These are phyloP conservation scores for Pythium pyrilobum DNA, from an alignment of 352 stramenopile genomes.

Conservation along the genomic window DNA sequence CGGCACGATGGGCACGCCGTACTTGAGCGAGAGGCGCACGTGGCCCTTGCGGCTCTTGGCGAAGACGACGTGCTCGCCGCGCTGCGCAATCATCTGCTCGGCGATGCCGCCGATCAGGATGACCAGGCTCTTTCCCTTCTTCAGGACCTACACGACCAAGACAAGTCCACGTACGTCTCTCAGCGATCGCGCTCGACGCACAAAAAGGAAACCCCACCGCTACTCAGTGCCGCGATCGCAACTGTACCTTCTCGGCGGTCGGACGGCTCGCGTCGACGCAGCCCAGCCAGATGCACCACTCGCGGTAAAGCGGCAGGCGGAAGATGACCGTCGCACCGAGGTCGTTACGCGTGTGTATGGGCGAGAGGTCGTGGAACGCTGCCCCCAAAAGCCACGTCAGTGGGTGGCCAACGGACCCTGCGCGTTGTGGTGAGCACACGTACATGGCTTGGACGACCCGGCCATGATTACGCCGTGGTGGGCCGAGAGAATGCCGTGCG, in stretches of 20 bases:
- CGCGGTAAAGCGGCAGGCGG: conserved; percentile 65
- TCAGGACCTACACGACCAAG: conserved; percentile 20
- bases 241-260: conserved; percentile 36
- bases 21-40: conserved; percentile 68
- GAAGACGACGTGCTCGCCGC: conserved; percentile 70
- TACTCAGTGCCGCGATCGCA: too few relatives aligned
- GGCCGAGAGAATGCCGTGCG: conserved; percentile 64
- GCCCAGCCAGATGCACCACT: conserved; percentile 72
- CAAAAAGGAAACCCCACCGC: too few relatives aligned
- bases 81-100: conserved; percentile 79
- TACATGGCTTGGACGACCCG: conserved; percentile 45
- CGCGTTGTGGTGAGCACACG: background rate
- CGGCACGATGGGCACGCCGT: conserved; percentile 69
- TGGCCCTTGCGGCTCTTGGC: conserved; percentile 81
- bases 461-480: conserved; percentile 65
- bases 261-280: conserved; percentile 65
- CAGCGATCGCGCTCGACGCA: too few relatives aligned
- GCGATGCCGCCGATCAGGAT: conserved; percentile 78
- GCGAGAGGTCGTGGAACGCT: conserved; percentile 72
- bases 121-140: conserved; percentile 65
- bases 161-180: too few relatives aligned
- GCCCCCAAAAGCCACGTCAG: background rate
- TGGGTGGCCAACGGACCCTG: background rate
- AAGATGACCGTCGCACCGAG: conserved; percentile 76
- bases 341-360: conserved; percentile 53